Evolutionary conservation across 345 rosid species (phyloP).

Genomic region (Salix suchowensis): DNA sequence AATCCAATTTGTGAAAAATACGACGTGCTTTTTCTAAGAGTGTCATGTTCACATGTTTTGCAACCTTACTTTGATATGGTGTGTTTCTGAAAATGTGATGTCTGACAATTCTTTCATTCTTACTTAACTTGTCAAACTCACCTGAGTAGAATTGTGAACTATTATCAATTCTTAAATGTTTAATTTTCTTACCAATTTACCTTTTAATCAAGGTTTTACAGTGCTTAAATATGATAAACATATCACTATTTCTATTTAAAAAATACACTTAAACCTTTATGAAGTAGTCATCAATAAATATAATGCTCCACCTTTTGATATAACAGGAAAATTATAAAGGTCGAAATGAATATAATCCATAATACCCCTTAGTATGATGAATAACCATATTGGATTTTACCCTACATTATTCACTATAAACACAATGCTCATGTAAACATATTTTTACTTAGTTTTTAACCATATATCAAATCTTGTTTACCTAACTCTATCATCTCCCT

Average conservation of each 20-base stretch:
- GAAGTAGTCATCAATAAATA: not conserved
- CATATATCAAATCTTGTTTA: too few species aligned
- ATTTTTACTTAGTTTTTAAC: too few species aligned
- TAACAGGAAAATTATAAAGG: not conserved
- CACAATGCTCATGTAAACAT: too few species aligned
- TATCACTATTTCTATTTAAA: not conserved
- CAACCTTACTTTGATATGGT: not conserved
- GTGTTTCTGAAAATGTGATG: not conserved
- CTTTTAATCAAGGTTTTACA: not conserved
- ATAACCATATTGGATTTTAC: too few species aligned
- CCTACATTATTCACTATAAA: too few species aligned
- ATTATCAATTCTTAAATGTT: too few species aligned
- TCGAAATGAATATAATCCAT: too few species aligned
- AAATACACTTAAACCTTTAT: not conserved
- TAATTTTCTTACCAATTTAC: not conserved
- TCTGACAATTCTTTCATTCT: too few species aligned
- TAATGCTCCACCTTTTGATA: not conserved
- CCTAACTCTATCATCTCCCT: too few species aligned
- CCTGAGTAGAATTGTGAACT: too few species aligned
- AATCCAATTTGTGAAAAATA: not conserved
- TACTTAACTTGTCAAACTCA: too few species aligned
- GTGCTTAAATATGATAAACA: not conserved
- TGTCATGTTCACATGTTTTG: not conserved
- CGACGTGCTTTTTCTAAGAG: not conserved
- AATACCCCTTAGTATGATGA: too few species aligned